Evolutionary conservation across 371 early-diverging fungal genomes (phyloP).

Genomic region (Mucor saturninus): DNA sequence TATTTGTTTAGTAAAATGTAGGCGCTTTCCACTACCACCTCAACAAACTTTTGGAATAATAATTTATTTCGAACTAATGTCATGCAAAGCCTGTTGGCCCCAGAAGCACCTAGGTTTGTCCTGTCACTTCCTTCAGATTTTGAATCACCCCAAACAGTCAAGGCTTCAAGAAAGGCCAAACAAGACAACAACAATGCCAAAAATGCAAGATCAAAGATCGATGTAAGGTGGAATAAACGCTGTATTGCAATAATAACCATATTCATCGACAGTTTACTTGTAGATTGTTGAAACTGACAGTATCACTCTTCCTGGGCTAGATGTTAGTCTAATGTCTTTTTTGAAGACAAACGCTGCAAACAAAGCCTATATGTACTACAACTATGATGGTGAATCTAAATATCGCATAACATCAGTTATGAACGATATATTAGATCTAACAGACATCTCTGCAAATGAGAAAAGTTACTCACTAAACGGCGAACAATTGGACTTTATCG

Average conservation of each 20-base stretch:
- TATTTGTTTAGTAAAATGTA: no score
- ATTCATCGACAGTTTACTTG: background rate
- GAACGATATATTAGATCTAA: background rate
- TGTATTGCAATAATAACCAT: background rate
- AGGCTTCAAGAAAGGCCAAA: slow-evolving; percentile 6
- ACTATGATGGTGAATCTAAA: background rate
- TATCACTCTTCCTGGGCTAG: background rate
- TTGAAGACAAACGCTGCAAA: slow-evolving; percentile 3
- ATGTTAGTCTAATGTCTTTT: slow-evolving; percentile 3
- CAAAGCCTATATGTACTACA: background rate
- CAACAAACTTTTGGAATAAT: no score
- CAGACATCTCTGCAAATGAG: background rate
- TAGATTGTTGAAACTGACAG: background rate
- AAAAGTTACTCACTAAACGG: background rate
- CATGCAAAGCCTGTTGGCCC: no score
- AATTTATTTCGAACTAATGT: no score
- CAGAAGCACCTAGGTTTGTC: background rate
- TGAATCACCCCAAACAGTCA: background rate
- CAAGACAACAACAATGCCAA: background rate
- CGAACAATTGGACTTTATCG: background rate
- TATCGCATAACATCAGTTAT: background rate
- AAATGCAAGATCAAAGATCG: background rate
- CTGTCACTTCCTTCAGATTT: background rate
- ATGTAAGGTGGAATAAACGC: slow-evolving; percentile 1
- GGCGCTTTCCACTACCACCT: no score